phyloP scores from a whole-genome alignment of 176 grass and related monocot genomes.

The Otatea glauca region DNA sequence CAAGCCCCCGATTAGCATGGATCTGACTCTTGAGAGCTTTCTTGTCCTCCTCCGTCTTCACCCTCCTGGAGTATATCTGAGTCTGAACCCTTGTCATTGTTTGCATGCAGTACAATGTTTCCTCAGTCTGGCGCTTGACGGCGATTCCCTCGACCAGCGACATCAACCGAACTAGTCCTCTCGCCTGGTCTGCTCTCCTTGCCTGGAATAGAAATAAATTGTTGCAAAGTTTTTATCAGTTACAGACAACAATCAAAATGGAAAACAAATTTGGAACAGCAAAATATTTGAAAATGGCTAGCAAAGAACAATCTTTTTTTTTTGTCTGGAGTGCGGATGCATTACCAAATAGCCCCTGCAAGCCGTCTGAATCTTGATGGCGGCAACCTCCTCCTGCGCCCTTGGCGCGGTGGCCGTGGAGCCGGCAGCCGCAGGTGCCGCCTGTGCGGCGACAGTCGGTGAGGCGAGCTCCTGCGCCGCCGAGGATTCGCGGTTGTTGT shows the following conservation, averaged over 20 bases:
- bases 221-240: neutral
- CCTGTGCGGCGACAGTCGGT: neutral
- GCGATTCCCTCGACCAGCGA: slow-evolving; percentile 55
- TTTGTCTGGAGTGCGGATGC: neutral
- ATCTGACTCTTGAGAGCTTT: slow-evolving; percentile 59
- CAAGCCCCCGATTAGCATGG: slow-evolving; percentile 57
- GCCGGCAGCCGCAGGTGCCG: neutral
- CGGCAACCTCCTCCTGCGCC: slow-evolving; percentile 54
- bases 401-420: slow-evolving; percentile 16
- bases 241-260: neutral
- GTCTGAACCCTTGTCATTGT: slow-evolving; percentile 72
- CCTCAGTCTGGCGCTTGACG: slow-evolving; percentile 61
- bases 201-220: slow-evolving; percentile 35
- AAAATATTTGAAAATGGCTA: neutral
- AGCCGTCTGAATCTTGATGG: slow-evolving; percentile 64
- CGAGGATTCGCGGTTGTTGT: neutral
- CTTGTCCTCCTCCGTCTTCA: slow-evolving; percentile 78
- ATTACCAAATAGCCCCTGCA: slow-evolving; percentile 62
- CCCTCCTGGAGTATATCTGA: slow-evolving; percentile 67
- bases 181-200: slow-evolving; percentile 50
- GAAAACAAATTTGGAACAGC: too few relatives aligned
- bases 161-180: slow-evolving; percentile 61
- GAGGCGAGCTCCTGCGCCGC: neutral
- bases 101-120: slow-evolving; percentile 68
- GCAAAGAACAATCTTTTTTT: neutral